Conservation (phyloP, 2,329 filamentous ascomycete species). For the Fusarium lateritium region DNA sequence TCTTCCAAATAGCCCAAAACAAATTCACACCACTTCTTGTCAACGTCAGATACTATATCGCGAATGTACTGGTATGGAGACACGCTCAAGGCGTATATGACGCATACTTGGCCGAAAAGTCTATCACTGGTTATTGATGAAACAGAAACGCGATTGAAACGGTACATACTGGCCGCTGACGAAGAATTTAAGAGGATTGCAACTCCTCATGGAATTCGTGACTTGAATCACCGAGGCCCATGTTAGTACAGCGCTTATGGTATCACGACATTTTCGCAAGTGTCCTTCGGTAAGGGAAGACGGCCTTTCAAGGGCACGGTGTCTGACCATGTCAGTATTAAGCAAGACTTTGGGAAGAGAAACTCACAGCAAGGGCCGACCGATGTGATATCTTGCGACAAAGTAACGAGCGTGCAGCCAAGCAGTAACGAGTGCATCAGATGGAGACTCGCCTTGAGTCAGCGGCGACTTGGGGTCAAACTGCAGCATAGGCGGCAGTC, state of each 20-base stretch:
- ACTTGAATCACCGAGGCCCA: conserved; percentile 33
- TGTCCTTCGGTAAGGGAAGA: conserved; percentile 29
- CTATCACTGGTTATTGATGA: neutral
- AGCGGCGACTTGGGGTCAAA: conserved; percentile 32
- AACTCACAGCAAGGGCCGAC: conserved; percentile 31
- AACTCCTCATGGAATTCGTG: conserved; percentile 33
- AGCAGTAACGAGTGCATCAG: conserved; percentile 21
- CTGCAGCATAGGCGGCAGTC: conserved; percentile 24
- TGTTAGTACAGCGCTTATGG: conserved; percentile 17
- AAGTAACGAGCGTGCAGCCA: conserved; percentile 38
- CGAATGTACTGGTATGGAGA: conserved; percentile 33
- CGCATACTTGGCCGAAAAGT: conserved; percentile 36
- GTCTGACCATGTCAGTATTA: neutral
- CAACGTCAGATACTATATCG: conserved; percentile 21
- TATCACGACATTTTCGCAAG: conserved; percentile 33
- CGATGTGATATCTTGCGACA: conserved; percentile 38
- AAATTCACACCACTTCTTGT: conserved; percentile 27
- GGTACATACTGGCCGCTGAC: conserved; percentile 30
- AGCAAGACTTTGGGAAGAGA: rapidly evolving
- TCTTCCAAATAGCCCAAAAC: conserved; percentile 21
- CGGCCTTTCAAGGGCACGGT: conserved; percentile 30
- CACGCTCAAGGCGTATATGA: conserved; percentile 30
- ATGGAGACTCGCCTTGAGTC: conserved; percentile 23
- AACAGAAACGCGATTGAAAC: neutral
- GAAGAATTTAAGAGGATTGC: conserved; percentile 37